A percentile compares a stretch with the other conserved stretches of the same genome.
These are phyloP conservation scores for Candida ovalis DNA, from an alignment of 805 yeast genomes.

Conservation along the genomic window DNA sequence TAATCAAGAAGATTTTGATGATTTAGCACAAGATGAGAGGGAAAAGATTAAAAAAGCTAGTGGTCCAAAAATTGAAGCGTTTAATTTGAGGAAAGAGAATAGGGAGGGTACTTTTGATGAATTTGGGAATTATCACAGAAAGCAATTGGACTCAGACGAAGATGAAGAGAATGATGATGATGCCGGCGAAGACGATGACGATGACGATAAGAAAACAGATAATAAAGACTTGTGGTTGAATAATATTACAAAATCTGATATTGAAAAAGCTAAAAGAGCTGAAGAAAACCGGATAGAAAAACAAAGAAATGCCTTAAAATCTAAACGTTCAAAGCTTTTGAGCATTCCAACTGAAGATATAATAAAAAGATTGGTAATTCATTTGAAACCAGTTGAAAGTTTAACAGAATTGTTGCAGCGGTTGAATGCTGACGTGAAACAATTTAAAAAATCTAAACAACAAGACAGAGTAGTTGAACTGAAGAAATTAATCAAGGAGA, in stretches of 20 bases:
- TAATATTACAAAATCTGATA: conserved; percentile 19
- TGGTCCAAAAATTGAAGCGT: conserved; percentile 55
- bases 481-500: conserved; percentile 29
- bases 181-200: neutral
- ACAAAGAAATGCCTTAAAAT: conserved; percentile 13
- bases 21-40: conserved; percentile 7
- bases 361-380: conserved; percentile 34
- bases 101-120: conserved; percentile 58
- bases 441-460: conserved; percentile 14
- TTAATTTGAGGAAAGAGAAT: conserved; percentile 53
- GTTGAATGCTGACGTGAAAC: conserved; percentile 27
- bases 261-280: conserved; percentile 23
- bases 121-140: conserved; percentile 53
- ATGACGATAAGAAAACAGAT: conserved; percentile 17
- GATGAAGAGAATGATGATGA: conserved; percentile 23
- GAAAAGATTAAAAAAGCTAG: conserved; percentile 9
- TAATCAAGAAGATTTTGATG: conserved; percentile 25
- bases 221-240: conserved; percentile 33
- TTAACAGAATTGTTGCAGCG: conserved; percentile 52
- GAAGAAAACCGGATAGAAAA: conserved; percentile 22
- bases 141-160: conserved; percentile 20
- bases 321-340: conserved; percentile 13
- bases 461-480: conserved; percentile 10
- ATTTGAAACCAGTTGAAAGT: conserved; percentile 55
- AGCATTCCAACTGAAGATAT: conserved; percentile 17